These are phyloP conservation scores for Gentiana macrophylla DNA, from an alignment of 257 asterid species.

Conservation along the genomic window DNA sequence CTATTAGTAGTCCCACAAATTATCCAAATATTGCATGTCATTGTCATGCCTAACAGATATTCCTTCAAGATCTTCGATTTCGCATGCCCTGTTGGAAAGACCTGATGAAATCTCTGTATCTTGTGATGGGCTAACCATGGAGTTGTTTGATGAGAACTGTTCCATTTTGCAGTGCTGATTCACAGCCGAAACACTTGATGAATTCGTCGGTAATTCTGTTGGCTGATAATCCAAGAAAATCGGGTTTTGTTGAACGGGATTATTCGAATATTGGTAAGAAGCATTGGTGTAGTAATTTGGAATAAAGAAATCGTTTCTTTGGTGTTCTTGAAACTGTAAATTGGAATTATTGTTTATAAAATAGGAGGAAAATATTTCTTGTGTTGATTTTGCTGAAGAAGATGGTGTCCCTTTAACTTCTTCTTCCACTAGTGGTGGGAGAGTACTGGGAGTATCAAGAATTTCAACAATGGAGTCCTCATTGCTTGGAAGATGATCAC, in stretches of 20 bases:
- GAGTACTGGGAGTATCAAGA: conserved; percentile 24
- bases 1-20: conserved; percentile 20
- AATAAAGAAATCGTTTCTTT: background rate
- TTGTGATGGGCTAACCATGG: conserved; percentile 34
- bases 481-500: conserved; percentile 26
- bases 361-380: conserved; percentile 9
- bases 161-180: conserved; percentile 27
- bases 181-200: conserved; percentile 8
- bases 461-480: conserved; percentile 50
- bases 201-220: conserved; percentile 1
- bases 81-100: conserved; percentile 10
- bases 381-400: conserved; percentile 24
- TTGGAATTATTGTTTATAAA: conserved; percentile 15
- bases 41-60: conserved; percentile 29
- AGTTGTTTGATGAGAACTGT: conserved; percentile 33
- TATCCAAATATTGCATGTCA: conserved; percentile 22
- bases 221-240: background rate
- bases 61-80: conserved; percentile 28
- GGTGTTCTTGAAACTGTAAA: background rate
- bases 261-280: conserved; percentile 10
- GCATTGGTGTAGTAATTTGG: background rate
- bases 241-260: background rate
- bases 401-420: conserved; percentile 9
- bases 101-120: conserved; percentile 44
- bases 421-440: conserved; percentile 37